A percentile compares a stretch with the other conserved stretches of the same genome.
phyloP scores from a whole-genome alignment of 2,329 filamentous ascomycete species.

The Colletotrichum trifolii region DNA sequence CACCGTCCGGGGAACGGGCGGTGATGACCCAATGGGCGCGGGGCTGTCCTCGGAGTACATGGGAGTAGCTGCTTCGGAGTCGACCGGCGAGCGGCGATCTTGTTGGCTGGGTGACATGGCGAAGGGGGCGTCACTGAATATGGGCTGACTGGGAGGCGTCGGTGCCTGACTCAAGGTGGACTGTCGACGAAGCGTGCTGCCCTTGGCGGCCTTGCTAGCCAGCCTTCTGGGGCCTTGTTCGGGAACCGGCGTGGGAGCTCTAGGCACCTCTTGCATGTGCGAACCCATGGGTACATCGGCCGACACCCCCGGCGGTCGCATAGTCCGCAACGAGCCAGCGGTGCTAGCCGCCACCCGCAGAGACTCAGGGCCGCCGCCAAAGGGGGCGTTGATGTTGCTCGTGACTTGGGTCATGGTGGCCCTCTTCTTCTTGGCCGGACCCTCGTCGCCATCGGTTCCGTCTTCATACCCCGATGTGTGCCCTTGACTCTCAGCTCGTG shows the following conservation, averaged over 20 bases:
- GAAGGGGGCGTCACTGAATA: slow-evolving; percentile 57
- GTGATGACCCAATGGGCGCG: slow-evolving; percentile 88
- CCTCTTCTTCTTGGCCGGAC: slow-evolving; percentile 73
- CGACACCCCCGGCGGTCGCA: slow-evolving; percentile 75
- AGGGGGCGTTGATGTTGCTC: slow-evolving; percentile 76
- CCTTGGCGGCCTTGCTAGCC: slow-evolving; percentile 46
- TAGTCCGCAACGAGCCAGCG: slow-evolving; percentile 85
- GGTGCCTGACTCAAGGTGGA: slow-evolving; percentile 64
- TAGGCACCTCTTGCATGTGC: slow-evolving; percentile 77
- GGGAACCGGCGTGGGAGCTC: slow-evolving; percentile 82
- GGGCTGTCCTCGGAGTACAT: slow-evolving; percentile 74
- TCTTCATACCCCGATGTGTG: slow-evolving; percentile 82
- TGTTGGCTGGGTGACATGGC: slow-evolving; percentile 59
- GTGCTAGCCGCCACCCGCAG: slow-evolving; percentile 92
- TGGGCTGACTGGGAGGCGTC: slow-evolving; percentile 47
- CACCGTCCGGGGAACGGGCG: slow-evolving; percentile 77
- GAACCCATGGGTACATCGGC: slow-evolving; percentile 55
- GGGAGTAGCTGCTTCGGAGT: slow-evolving; percentile 64
- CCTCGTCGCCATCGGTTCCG: slow-evolving; percentile 69
- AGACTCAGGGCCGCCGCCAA: slow-evolving; percentile 81
- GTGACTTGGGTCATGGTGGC: slow-evolving; percentile 81
- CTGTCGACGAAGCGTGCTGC: slow-evolving; percentile 69
- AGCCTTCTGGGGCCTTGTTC: slow-evolving; percentile 48
- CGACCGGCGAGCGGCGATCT: slow-evolving; percentile 63
- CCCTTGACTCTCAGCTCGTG: slow-evolving; percentile 58